Base-by-base conservation (phyloP, 768 basidiomycete genomes). In the Lyophyllum semitale region DNA sequence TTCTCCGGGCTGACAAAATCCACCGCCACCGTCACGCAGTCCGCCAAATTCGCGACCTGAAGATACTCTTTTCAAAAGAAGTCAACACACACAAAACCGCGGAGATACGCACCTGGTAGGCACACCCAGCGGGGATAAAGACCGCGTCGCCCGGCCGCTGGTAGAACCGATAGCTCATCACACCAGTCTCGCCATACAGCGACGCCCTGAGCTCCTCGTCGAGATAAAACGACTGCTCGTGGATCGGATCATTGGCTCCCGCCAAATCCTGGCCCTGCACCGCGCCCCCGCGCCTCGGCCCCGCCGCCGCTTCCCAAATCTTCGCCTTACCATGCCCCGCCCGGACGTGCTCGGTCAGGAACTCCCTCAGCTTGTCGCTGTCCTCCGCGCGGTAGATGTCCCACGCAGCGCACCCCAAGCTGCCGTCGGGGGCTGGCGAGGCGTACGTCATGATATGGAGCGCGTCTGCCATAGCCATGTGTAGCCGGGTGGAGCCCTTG, bases 391-490 rank as follows among this genome's bases (percentile, higher is more conserved):
- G n/a, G n/a, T n/a, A n/a, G n/a, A n/a, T n/a, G n/a, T n/a, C n/a
- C n/a, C n/a, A n/a, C n/a, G n/a, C n/a, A 0, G 95, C 95, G 60
- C 82, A 85, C 3, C 95, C 95, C 1, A 81, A 80, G 6, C 81
- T 80, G 27, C 88, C 85, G 22, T 88, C 80, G 9, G 74, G 68
- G 44, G 79, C 72, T 1, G 69, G 66, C 8, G 82, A 75, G 8
- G 94, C 84, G 66, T 85, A 86, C 1, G 91, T 81, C 90, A 97
- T 91, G 57, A 97, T 81, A 67, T 98, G 97, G 57, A 97, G 73
- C 4, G 95, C 95, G 62, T 95, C 94, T 0, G 91, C 91, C 84
- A 95, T 92, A 69, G 93, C 93, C 91, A 96, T 93, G 62, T 97
- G 95, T 48, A 97, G 71, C 54, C 91, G 78, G 9, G 95, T 97